Conservation (phyloP, 169 alveolate species). For the Eimeria maxima region DNA sequence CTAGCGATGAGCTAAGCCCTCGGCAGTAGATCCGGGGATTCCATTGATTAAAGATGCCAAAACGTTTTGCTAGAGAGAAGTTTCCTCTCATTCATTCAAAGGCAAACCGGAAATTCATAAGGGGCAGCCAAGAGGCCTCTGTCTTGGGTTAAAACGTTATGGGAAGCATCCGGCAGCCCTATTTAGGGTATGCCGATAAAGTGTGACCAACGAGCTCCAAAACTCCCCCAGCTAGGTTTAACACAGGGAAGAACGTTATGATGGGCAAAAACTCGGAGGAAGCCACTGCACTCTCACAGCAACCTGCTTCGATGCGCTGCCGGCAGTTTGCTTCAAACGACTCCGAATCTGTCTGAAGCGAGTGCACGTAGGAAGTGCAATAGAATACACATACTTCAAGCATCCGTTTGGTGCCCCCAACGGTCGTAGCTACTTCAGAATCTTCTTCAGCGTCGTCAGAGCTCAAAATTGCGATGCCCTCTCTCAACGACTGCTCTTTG, state of each 20-base stretch:
- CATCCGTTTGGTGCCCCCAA: neutral
- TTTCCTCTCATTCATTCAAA: neutral
- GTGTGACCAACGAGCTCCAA: slow-evolving; percentile 1
- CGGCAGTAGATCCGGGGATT: neutral
- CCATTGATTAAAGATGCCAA: neutral
- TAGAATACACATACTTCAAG: slow-evolving; percentile 61
- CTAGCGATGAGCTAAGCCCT: neutral
- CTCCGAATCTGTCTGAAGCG: neutral
- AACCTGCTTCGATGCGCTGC: slow-evolving; percentile 14
- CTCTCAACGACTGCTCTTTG: neutral
- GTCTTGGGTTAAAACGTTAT: neutral
- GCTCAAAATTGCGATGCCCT: neutral
- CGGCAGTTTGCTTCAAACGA: slow-evolving; percentile 39
- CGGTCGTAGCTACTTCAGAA: neutral
- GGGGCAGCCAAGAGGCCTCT: neutral
- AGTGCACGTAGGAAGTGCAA: slow-evolving; percentile 2
- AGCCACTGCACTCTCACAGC: neutral
- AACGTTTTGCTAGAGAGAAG: neutral
- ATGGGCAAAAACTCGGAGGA: slow-evolving; percentile 6
- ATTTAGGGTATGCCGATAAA: neutral
- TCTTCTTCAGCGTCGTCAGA: neutral
- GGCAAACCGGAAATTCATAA: neutral
- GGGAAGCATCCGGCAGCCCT: neutral
- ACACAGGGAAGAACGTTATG: slow-evolving; percentile 30
- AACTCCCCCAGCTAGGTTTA: neutral